Base-by-base conservation (phyloP, 257 asterid species). In the Nicotiana sylvestris region DNA sequence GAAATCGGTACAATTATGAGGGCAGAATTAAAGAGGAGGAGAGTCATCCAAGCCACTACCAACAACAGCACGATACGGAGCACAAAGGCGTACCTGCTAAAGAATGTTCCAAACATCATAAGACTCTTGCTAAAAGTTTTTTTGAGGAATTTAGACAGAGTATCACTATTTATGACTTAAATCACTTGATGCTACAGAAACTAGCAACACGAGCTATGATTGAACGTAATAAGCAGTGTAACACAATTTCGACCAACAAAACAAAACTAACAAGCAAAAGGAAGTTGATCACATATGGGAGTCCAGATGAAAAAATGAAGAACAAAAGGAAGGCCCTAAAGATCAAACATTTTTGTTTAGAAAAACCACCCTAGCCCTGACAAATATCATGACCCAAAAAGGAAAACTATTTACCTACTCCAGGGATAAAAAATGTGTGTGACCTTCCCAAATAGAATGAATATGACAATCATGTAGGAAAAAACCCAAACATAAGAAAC, bases 31-130 rank as follows among this genome's bases (percentile, higher is more conserved):
- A 93, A 92, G 61, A 89, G 87, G 11, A 96, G 97, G 33, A 96
- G 87, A 35, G 99, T 96, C 97, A 96, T 91, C 99, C 99, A 96
- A 79, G 99, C 99, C 79, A 92, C 97, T 81, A 94, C 87, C 86
- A 96, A 82, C 86, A 96, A 76, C 86, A 94, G 83, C 85, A 96
- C 94, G 3, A 96, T 94, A 18, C 98, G 94, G 46, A 96, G 88
- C 85, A 92, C 97, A 89, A 96, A 96, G 83, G 93, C 89, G 88
- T 93, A 94, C 97, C 96, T 91, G 89, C 99, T 96, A 84, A 70
- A 90, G 85, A 76, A 90, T 82, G 56, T 76, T 80, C 56, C 30
- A 86, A 82, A 89, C 80, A 80, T 70, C 49, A 80, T 92, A 74
- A 88, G 89, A 74, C n/a, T n/a, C 82, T 81, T 16, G 78, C 25